Evolutionary conservation across 768 basidiomycete genomes (phyloP).

Genomic region (Tricholoma furcatifolium): DNA sequence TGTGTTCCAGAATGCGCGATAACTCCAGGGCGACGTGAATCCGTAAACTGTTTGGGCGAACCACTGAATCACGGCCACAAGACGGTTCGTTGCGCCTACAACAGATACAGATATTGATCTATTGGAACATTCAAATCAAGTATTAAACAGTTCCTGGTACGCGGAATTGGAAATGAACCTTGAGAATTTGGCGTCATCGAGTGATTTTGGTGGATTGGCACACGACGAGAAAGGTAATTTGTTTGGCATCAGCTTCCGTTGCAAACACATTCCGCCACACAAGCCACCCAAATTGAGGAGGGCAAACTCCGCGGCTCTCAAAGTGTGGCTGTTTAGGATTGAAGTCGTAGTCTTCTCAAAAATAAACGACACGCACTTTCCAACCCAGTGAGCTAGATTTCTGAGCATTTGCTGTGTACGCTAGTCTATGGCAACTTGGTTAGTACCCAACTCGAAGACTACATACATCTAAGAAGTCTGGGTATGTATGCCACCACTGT

Average conservation of each 20-base stretch:
- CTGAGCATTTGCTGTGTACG: too few relatives aligned
- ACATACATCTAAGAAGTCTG: too few relatives aligned
- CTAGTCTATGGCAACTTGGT: too few relatives aligned
- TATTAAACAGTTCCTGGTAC: background rate
- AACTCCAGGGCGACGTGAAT: background rate
- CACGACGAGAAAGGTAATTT: background rate
- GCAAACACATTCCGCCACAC: conserved; percentile 1
- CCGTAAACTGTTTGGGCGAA: background rate
- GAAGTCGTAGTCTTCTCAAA: too few relatives aligned
- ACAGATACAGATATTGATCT: background rate
- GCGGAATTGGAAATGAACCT: background rate
- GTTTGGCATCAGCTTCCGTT: background rate
- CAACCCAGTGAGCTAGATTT: too few relatives aligned
- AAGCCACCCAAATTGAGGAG: background rate
- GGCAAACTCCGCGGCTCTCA: background rate
- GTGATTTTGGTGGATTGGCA: background rate
- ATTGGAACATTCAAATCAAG: background rate
- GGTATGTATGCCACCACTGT: too few relatives aligned
- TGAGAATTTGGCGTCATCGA: background rate
- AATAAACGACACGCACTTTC: too few relatives aligned
- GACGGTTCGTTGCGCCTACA: background rate
- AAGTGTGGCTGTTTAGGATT: conserved; percentile 2
- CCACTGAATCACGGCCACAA: conserved; percentile 1
- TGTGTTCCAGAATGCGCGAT: background rate
- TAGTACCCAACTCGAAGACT: too few relatives aligned